Evolutionary conservation across 2,329 filamentous ascomycete genomes (phyloP), one percentile per base, ranked within the genome.

Genomic region (Stachybotrys chlorohalonatus): DNA sequence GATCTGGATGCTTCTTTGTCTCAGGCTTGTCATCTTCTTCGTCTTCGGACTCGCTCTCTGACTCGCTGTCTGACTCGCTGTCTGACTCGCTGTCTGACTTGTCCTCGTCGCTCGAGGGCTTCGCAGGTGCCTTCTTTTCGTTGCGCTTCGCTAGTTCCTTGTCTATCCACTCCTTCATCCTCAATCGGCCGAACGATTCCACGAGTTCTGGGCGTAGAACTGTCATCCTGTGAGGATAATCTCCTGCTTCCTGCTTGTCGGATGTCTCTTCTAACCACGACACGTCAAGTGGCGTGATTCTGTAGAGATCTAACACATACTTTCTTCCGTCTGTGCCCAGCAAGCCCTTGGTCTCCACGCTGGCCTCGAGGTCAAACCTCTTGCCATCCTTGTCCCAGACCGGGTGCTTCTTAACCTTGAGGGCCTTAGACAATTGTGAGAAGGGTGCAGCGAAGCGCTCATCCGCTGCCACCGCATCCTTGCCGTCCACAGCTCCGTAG

Each of bases 381-480:
- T 91, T 88, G 61, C 86, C 84, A 63, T 96, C 90, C 79, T 97
- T 97, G 72, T 99, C 94, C 94, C 94, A 99, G 5, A 99, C 95
- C 49, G 91, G 79, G 69, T 99, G 94, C 73, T 88, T 88, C 81
- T 97, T 97, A 56, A 96, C 89, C 62, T 87, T 89, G 64, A 97
- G 81, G 3, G 90, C 84, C 73, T 93, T 91, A 48, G 93, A 96
- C 36, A 99, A 81, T 75, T 95, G 91, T 67, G 90, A 85, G 64
- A 99, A 99, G 9, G 90, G 81, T 31, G 87, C 76, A 1, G 84
- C 84, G 64, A 99, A 99, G 17, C 86, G 84, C 67, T 95, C 86
- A 66, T 97, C 90, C 11, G 90, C 88, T 1, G 94, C 92, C 52
- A 99, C 90, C 31, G 95, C 83, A 61, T 99, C 94, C 73, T 95